Conservation (phyloP, 495 filamentous ascomycete genomes). For the Talaromyces wortmannii region DNA sequence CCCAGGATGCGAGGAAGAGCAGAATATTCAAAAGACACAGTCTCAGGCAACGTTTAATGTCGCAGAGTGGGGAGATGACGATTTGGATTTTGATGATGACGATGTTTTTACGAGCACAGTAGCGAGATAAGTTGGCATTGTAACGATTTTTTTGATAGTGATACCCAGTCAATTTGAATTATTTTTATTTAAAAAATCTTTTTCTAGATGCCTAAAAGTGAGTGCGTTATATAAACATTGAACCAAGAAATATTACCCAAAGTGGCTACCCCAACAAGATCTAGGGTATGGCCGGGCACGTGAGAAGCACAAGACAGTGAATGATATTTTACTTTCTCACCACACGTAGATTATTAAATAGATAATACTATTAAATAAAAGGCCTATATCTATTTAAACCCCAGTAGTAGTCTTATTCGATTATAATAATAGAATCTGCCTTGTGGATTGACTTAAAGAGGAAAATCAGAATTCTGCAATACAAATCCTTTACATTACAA, state of each 20-base stretch:
- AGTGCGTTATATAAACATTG: no score
- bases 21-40: not conserved
- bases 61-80: not conserved
- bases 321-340: not conserved
- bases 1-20: not conserved
- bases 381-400: no score
- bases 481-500: no score
- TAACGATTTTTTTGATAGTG: not conserved
- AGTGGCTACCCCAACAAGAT: not conserved
- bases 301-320: not conserved
- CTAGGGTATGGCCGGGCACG: not conserved
- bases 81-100: conserved; percentile 5
- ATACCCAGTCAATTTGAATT: not conserved
- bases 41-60: not conserved
- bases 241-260: not conserved
- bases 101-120: conserved; percentile 4
- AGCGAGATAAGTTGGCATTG: not conserved
- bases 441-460: no score
- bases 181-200: not conserved
- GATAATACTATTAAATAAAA: not conserved
- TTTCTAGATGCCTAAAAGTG: no score
- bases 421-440: no score
- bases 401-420: no score
- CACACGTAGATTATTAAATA: not conserved
- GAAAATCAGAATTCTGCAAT: no score